phyloP scores from a whole-genome alignment of 2,329 filamentous ascomycete genomes.

The Fusarium sp. region DNA sequence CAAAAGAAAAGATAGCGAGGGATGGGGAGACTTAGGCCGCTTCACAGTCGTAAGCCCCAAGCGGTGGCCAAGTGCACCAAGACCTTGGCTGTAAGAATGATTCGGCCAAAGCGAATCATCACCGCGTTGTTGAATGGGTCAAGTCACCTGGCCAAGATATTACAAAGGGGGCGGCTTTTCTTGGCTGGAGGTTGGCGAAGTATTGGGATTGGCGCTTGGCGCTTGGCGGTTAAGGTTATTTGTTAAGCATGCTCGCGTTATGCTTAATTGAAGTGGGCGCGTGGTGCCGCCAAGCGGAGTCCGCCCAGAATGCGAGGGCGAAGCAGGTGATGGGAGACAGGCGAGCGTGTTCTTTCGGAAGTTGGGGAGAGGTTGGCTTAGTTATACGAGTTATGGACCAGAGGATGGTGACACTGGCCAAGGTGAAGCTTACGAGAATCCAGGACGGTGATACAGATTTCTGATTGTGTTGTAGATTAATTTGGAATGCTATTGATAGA shows the following conservation, averaged over 20 bases:
- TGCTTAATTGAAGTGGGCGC: conserved; percentile 5
- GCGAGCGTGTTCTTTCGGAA: not conserved
- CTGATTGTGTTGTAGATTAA: no score
- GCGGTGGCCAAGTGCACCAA: conserved; percentile 19
- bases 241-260: conserved; percentile 16
- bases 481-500: not conserved
- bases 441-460: not conserved
- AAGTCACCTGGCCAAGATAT: conserved; percentile 1
- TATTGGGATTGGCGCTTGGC: conserved; percentile 30
- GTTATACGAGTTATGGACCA: not conserved
- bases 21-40: not conserved
- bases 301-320: not conserved
- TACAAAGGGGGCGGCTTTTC: not conserved
- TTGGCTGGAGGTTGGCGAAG: conserved; percentile 9
- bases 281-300: not conserved
- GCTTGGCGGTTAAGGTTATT: conserved; percentile 32
- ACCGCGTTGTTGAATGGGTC: not conserved
- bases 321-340: not conserved
- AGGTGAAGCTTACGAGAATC: not conserved
- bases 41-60: not conserved
- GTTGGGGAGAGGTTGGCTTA: not conserved
- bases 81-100: conserved; percentile 18
- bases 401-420: fast-evolving
- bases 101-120: not conserved
- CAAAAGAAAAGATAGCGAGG: not conserved